Conservation (phyloP, 352 stramenopile genomes). For the Phytophthora brassicae region DNA sequence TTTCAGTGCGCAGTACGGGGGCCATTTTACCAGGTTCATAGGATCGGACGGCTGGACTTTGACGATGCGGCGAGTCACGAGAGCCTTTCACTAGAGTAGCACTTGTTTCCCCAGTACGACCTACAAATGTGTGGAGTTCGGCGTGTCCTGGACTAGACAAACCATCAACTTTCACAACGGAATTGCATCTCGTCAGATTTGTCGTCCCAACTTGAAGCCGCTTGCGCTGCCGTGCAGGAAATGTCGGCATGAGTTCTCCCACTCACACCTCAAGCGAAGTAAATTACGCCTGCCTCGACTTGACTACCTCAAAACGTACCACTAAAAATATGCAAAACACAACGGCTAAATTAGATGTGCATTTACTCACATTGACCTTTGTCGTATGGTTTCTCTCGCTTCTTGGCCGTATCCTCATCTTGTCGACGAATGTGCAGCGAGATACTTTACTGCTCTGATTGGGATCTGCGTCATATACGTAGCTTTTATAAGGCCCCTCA, state of each 20-base stretch:
- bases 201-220: slow-evolving; percentile 76
- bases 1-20: slow-evolving; percentile 24
- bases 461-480: slow-evolving; percentile 12
- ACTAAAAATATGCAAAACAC: slow-evolving; percentile 33
- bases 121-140: slow-evolving; percentile 19
- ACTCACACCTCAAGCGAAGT: neutral
- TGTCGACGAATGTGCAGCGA: neutral
- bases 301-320: neutral
- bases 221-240: slow-evolving; percentile 59
- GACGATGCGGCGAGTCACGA: slow-evolving; percentile 11
- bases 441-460: slow-evolving; percentile 12
- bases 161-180: slow-evolving; percentile 12
- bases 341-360: slow-evolving; percentile 30
- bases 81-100: slow-evolving; percentile 45
- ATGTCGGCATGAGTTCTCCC: slow-evolving; percentile 27
- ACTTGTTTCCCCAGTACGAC: slow-evolving; percentile 48
- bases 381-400: slow-evolving; percentile 17
- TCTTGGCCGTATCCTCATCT: slow-evolving; percentile 12
- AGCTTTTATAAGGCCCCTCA: slow-evolving; percentile 7
- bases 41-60: neutral
- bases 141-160: slow-evolving; percentile 9
- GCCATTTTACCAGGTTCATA: slow-evolving; percentile 8
- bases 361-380: slow-evolving; percentile 18
- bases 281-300: slow-evolving; percentile 1
- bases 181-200: slow-evolving; percentile 49